phyloP scores from a whole-genome alignment of 768 basidiomycete genomes.

The Leccinum rimulosum region DNA sequence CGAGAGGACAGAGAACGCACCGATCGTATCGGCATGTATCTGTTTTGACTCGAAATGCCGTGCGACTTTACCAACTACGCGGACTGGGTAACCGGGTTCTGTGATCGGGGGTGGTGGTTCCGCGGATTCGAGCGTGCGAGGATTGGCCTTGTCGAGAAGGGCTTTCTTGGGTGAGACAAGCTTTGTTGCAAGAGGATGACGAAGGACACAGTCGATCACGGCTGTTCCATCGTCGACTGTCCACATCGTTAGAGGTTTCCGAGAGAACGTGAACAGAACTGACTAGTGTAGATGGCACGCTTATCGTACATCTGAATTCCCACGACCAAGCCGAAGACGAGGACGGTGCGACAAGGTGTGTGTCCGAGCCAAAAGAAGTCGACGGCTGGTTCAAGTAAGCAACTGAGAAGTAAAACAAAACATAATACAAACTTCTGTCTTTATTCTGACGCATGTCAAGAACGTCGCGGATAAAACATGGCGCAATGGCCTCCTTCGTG shows the following conservation, averaged over 20 bases:
- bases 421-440: slow-evolving; percentile 29
- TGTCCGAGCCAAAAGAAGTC: slow-evolving; percentile 74
- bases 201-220: slow-evolving; percentile 64
- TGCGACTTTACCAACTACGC: slow-evolving; percentile 46
- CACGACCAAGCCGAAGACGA: slow-evolving; percentile 62
- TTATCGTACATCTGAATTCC: slow-evolving; percentile 60
- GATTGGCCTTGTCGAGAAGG: slow-evolving; percentile 7
- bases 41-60: slow-evolving; percentile 42
- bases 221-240: slow-evolving; percentile 78
- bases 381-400: slow-evolving; percentile 31
- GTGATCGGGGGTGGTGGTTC: slow-evolving; percentile 38
- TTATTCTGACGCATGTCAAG: slow-evolving; percentile 41
- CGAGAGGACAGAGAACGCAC: slow-evolving; percentile 33
- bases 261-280: background rate
- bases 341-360: slow-evolving; percentile 65
- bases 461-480: slow-evolving; percentile 55
- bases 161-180: slow-evolving; percentile 17
- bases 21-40: slow-evolving; percentile 47
- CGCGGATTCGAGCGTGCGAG: background rate
- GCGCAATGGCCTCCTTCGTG: slow-evolving; percentile 50
- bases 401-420: background rate
- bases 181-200: slow-evolving; percentile 28
- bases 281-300: slow-evolving; percentile 59
- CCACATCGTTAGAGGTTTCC: background rate
- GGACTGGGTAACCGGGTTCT: slow-evolving; percentile 45